Percentiles rank a stretch among this genome's conserved stretches.
Conservation (phyloP, 768 basidiomycete genomes). For the Scleroderma citrinum region DNA sequence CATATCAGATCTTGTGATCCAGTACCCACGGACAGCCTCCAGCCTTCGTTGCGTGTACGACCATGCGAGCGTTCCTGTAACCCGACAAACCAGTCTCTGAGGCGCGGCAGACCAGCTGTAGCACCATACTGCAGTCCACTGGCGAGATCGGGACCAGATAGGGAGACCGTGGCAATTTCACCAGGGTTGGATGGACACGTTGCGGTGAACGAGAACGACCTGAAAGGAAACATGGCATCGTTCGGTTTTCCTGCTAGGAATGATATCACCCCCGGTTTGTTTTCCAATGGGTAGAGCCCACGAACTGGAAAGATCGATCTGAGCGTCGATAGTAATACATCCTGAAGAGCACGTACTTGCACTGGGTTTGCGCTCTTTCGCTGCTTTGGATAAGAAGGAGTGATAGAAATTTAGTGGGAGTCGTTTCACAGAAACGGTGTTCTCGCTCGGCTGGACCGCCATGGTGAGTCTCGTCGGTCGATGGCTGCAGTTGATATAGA, state of each 20-base stretch:
- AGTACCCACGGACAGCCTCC: conserved; percentile 71
- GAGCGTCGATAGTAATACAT: not conserved
- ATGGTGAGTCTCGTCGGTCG: not conserved
- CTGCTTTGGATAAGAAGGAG: conserved; percentile 53
- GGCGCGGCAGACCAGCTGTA: conserved; percentile 59
- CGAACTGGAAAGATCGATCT: conserved; percentile 39
- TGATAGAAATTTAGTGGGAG: conserved; percentile 53
- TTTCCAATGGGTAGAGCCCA: conserved; percentile 73
- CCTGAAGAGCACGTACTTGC: conserved; percentile 42
- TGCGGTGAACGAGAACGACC: conserved; percentile 63
- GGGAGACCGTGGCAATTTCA: conserved; percentile 43
- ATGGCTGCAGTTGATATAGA: too few relatives aligned
- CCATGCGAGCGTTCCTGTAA: conserved; percentile 71
- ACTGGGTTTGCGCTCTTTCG: conserved; percentile 58
- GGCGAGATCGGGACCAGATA: conserved; percentile 56
- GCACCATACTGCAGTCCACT: conserved; percentile 73
- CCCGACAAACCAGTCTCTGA: conserved; percentile 63
- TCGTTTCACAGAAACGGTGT: conserved; percentile 2
- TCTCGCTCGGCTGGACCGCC: not conserved
- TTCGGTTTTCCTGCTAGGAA: conserved; percentile 92
- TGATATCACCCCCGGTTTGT: conserved; percentile 69
- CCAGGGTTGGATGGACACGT: conserved; percentile 41
- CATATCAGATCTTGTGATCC: conserved; percentile 88
- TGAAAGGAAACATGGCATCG: conserved; percentile 85
- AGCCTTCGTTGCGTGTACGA: conserved; percentile 55